These are phyloP conservation scores for Takashimella koratensis DNA, from an alignment of 1,284 basidiomycete genomes.

Conservation along the genomic window DNA sequence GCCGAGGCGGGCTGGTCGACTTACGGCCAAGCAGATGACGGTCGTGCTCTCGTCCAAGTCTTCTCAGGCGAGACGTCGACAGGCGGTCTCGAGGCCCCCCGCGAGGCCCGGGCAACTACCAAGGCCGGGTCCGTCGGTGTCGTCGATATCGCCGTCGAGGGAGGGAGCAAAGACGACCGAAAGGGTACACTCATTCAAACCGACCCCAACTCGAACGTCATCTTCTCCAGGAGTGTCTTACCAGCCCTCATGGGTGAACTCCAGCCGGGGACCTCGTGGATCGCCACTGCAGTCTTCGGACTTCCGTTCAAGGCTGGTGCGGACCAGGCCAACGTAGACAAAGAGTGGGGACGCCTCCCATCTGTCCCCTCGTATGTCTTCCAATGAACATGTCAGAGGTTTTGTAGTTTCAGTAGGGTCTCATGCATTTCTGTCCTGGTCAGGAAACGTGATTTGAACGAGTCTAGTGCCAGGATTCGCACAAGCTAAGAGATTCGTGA, in stretches of 20 bases:
- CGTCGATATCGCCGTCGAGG: conserved; percentile 51
- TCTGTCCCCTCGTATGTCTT: conserved; percentile 28
- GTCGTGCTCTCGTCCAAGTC: conserved; percentile 55
- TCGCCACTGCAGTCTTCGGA: conserved; percentile 67
- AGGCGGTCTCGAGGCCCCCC: conserved; percentile 35
- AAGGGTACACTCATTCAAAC: conserved; percentile 58
- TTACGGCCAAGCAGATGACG: conserved; percentile 64
- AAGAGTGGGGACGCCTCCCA: conserved; percentile 37
- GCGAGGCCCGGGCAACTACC: conserved; percentile 57
- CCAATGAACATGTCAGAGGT: conserved; percentile 2
- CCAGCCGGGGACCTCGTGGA: conserved; percentile 54
- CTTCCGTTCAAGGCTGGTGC: conserved; percentile 51
- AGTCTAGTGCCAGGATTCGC: no score
- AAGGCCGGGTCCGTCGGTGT: conserved; percentile 63
- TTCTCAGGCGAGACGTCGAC: conserved; percentile 39
- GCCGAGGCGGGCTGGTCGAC: conserved; percentile 70
- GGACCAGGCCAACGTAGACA: conserved; percentile 29
- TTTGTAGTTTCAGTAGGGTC: neutral
- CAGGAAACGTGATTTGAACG: no score
- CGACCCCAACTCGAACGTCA: conserved; percentile 69
- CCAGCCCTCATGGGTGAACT: conserved; percentile 61
- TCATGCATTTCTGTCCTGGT: neutral
- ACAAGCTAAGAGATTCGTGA: no score
- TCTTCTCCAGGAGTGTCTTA: conserved; percentile 63
- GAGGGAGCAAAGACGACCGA: conserved; percentile 4